phyloP scores from a whole-genome alignment of 768 basidiomycete genomes.

The Boletus patriciae region DNA sequence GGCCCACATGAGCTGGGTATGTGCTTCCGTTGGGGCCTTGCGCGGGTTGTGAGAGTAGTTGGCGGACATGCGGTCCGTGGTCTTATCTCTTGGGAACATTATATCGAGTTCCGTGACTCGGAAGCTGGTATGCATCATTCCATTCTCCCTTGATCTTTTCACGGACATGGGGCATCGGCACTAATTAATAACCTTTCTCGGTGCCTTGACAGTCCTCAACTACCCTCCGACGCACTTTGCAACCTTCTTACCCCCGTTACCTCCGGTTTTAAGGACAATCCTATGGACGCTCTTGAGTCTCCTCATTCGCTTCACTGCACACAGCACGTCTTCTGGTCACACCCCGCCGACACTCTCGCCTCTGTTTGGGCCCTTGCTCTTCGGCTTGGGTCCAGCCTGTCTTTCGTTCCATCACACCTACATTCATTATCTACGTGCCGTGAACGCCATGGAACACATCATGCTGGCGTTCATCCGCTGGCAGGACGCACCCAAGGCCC shows the following conservation, averaged over 20 bases:
- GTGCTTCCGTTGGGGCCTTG: conserved; percentile 91
- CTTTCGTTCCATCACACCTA: conserved; percentile 60
- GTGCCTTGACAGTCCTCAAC: conserved; percentile 42
- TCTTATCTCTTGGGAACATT: conserved; percentile 81
- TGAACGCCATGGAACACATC: conserved; percentile 89
- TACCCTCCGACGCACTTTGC: conserved; percentile 76
- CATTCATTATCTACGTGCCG: conserved; percentile 72
- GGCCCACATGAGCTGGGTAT: conserved; percentile 88
- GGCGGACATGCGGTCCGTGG: conserved; percentile 78
- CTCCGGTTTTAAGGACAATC: conserved; percentile 55
- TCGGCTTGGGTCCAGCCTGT: conserved; percentile 66
- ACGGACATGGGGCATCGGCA: conserved; percentile 22
- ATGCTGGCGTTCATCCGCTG: conserved; percentile 88
- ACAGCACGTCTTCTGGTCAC: conserved; percentile 82
- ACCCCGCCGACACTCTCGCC: conserved; percentile 89
- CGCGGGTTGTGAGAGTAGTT: conserved; percentile 69
- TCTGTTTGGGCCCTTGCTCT: conserved; percentile 86
- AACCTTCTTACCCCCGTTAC: conserved; percentile 58
- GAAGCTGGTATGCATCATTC: conserved; percentile 67
- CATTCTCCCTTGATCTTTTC: conserved; percentile 21
- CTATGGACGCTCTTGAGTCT: conserved; percentile 75
- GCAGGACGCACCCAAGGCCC: conserved; percentile 57
- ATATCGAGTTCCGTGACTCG: conserved; percentile 74
- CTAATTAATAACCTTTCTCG: conserved; percentile 23
- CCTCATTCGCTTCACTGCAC: conserved; percentile 76